Percentiles rank a stretch among this genome's conserved stretches.
phyloP scores from a whole-genome alignment of 140 eudicot genomes.

The Ambrosia hybrid region DNA sequence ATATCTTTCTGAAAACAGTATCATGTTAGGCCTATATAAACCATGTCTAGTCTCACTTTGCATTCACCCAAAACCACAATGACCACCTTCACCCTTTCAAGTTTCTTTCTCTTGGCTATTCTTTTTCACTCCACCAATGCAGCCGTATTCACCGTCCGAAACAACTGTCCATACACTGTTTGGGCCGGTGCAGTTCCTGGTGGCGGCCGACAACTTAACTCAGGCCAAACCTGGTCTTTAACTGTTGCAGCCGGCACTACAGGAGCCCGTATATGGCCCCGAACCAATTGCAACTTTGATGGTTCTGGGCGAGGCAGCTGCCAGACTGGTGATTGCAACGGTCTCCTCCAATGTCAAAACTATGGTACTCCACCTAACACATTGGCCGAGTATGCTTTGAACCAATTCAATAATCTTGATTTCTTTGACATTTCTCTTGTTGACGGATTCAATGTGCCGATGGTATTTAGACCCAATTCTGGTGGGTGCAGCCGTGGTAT shows the following conservation, averaged over 20 bases:
- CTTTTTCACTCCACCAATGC: slow-evolving; percentile 25
- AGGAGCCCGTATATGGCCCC: not conserved
- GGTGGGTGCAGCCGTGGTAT: slow-evolving; percentile 12
- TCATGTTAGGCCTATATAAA: too few relatives aligned
- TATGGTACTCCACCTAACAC: not conserved
- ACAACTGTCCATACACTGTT: slow-evolving; percentile 52
- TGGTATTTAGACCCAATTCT: slow-evolving; percentile 33
- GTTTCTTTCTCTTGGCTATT: slow-evolving; percentile 7
- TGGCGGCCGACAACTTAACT: slow-evolving; percentile 29
- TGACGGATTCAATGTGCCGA: not conserved
- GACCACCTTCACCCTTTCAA: slow-evolving; percentile 19
- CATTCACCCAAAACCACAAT: not conserved
- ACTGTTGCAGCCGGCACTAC: slow-evolving; percentile 21
- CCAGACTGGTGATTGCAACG: too few relatives aligned
- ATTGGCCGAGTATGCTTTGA: slow-evolving; percentile 31
- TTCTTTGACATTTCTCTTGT: slow-evolving; percentile 7
- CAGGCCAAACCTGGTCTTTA: slow-evolving; percentile 37
- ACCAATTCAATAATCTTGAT: slow-evolving; percentile 25
- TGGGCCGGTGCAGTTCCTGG: slow-evolving; percentile 37
- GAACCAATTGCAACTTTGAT: too few relatives aligned
- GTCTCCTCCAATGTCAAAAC: too few relatives aligned
- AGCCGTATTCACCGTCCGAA: slow-evolving; percentile 31
- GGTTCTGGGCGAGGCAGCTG: too few relatives aligned
- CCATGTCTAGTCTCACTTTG: too few relatives aligned
- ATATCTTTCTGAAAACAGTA: too few relatives aligned